Evolutionary conservation across 2,329 filamentous ascomycete genomes (phyloP), one percentile per base, ranked within the genome.

Genomic region (Tolypocladium tundrense): DNA sequence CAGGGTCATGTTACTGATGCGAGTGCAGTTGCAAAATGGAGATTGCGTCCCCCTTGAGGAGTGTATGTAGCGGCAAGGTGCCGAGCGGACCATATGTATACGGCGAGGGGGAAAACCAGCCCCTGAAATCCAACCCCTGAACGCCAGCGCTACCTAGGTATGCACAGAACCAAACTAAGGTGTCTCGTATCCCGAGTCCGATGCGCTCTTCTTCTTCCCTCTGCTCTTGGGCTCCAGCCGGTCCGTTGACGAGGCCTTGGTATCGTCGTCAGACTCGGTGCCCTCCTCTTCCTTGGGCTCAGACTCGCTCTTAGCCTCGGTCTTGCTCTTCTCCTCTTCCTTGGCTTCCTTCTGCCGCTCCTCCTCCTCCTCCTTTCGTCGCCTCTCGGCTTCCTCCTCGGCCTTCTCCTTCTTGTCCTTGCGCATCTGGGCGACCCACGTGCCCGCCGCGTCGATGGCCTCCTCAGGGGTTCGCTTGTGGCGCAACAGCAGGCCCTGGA

Each of bases 401-500:
- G 65, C 64, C 60, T 76, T 75, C 54, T 77, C 64, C 61, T 76
- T 75, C 55, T 77, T 79, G 63, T 78, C 78, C 64, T 75, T 76
- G 42, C 79, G 71, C 40, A 76, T 78, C 58, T 77, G 74, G 33
- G 71, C 67, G 0, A 84, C 72, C 77, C 83, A 86, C 11, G 72
- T 70, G 14, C 75, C 76, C 0, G 75, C 71, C 3, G 70, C 72
- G 9, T 71, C 74, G 4, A 85, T 71, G 0, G 79, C 83, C 0
- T 68, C 73, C 41, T 75, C 71, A 0, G 82, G 78, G 57, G 75
- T 70, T 11, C 76, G 75, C 73, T 85, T 85, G 65, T 84, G 71
- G 64, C 77, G 77, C 60, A 86, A 72, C 54, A 86, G 72, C 57
- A 78, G 78, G 6, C 83, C 83, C 66, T 85, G 83, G 6, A 86